Base-by-base conservation (phyloP, 2,329 filamentous ascomycete species). In the Penicillium sp. region DNA sequence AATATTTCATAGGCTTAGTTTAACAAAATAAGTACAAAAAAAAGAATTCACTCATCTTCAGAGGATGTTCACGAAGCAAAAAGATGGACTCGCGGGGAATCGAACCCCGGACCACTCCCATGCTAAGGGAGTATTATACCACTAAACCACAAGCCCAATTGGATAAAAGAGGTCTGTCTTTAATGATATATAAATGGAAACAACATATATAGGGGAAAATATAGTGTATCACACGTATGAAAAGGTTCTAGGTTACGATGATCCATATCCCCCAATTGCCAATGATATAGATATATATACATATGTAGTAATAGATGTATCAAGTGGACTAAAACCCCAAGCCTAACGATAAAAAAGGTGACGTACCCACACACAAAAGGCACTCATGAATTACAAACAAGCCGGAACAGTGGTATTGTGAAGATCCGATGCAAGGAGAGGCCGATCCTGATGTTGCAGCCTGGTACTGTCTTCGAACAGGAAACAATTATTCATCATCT, bases 81-180 rank as follows among this genome's bases (percentile, higher is more conserved):
- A 58, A 62, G 63, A 59, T 77, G 76, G 76, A 78, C 76, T 75
- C 71, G 75, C 75, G 71, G 76, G 75, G 76, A 78, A 78, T 78
- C 75, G 74, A 78, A 77, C 75, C 74, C 74, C 71, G 73, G 75
- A 77, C 76, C 76, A 72, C 76, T 71, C 75, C 74, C 75, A 78
- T 76, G 73, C 75, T 77, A 77, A 77, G 75, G 73, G 73, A 68
- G 73, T 73, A 77, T 77, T 75, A 77, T 77, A 77, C 75, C 75
- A 76, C 75, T 77, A 77, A 77, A 77, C 75, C 74, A 77, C 72
- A 68, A 68, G 66, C 66, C 66, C 66, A 60, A 7, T 55, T 65
- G 1, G 52, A 59, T 66, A 48, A 6, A 45, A 15, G 27, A 15
- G 2, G 2, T 0, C 0, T 0, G 0, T 0, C 2, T 37, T 29